Conservation (phyloP, 805 yeast species). For the Barnettozyma salicaria region DNA sequence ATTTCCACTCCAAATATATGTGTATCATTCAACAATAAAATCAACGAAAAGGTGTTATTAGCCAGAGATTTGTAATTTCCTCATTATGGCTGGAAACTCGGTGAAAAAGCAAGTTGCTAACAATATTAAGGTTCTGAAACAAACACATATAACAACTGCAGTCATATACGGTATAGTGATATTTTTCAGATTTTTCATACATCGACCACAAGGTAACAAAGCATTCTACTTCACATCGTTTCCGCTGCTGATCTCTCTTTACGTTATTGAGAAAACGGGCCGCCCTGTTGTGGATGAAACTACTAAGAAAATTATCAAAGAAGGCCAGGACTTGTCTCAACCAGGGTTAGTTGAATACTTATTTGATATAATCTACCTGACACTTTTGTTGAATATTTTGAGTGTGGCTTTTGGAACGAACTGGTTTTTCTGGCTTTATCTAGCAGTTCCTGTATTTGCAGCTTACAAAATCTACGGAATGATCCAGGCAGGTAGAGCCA, state of each 20-base stretch:
- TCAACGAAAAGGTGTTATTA: too few species aligned
- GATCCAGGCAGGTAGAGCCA: slow-evolving; percentile 22
- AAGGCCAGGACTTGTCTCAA: slow-evolving; percentile 45
- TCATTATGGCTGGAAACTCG: slow-evolving; percentile 51
- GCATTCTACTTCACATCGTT: slow-evolving; percentile 26
- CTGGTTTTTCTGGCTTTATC: slow-evolving; percentile 38
- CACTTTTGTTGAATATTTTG: slow-evolving; percentile 42
- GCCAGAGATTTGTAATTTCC: too few species aligned
- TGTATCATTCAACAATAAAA: neutral
- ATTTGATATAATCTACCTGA: slow-evolving; percentile 49
- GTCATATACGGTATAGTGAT: slow-evolving; percentile 25
- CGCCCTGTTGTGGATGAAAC: slow-evolving; percentile 39
- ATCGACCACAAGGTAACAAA: slow-evolving; percentile 32
- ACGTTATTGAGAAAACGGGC: slow-evolving; percentile 42
- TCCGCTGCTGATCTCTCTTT: slow-evolving; percentile 35
- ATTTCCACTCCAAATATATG: neutral
- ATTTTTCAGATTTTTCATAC: slow-evolving; percentile 26
- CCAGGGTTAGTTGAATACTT: slow-evolving; percentile 48
- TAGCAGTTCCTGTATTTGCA: slow-evolving; percentile 39
- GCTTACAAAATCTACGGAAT: slow-evolving; percentile 38
- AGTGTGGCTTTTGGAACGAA: slow-evolving; percentile 40
- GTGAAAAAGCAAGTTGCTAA: slow-evolving; percentile 45
- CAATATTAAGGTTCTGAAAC: slow-evolving; percentile 34
- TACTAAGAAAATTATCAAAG: slow-evolving; percentile 32
- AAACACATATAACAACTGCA: slow-evolving; percentile 32